Evolutionary conservation across 2,329 filamentous ascomycete species (phyloP).

Genomic region (Paramyrothecium sp.): DNA sequence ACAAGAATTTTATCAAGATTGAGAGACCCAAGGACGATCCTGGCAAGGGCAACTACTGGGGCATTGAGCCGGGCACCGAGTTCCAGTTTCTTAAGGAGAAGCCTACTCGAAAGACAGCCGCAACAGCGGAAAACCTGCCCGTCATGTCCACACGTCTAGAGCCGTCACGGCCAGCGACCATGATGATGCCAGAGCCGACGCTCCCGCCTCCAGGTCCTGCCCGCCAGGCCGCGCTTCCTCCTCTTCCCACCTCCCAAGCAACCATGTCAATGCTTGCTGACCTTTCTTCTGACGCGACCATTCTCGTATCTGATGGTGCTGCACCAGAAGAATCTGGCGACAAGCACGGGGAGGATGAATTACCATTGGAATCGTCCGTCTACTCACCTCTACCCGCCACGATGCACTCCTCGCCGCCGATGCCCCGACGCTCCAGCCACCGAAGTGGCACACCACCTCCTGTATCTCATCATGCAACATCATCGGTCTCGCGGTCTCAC

Average conservation of each 20-base stretch:
- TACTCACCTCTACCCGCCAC: constrained; percentile 69
- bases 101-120: constrained; percentile 58
- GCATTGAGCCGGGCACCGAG: constrained; percentile 87
- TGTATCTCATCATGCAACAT: constrained; percentile 56
- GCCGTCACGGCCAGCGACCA: constrained; percentile 34
- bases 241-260: constrained; percentile 36
- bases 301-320: constrained; percentile 67
- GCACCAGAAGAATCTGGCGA: constrained; percentile 50
- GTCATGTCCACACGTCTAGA: constrained; percentile 58
- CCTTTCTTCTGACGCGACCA: constrained; percentile 74
- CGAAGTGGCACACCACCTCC: constrained; percentile 77
- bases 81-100: constrained; percentile 88
- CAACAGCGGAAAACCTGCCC: constrained; percentile 55
- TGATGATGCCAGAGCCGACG: constrained; percentile 40
- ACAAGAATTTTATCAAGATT: constrained; percentile 95
- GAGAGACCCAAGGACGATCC: constrained; percentile 96
- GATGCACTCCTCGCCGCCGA: constrained; percentile 89
- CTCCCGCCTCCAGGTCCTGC: constrained; percentile 43
- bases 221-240: constrained; percentile 35
- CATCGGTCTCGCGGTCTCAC: constrained; percentile 65
- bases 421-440: constrained; percentile 57
- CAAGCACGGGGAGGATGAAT: constrained; percentile 38
- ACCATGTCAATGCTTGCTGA: constrained; percentile 48
- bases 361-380: constrained; percentile 45
- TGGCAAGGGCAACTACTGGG: constrained; percentile 97